Conservation (phyloP, 257 asterid species). For the Osmanthus fragrans region DNA sequence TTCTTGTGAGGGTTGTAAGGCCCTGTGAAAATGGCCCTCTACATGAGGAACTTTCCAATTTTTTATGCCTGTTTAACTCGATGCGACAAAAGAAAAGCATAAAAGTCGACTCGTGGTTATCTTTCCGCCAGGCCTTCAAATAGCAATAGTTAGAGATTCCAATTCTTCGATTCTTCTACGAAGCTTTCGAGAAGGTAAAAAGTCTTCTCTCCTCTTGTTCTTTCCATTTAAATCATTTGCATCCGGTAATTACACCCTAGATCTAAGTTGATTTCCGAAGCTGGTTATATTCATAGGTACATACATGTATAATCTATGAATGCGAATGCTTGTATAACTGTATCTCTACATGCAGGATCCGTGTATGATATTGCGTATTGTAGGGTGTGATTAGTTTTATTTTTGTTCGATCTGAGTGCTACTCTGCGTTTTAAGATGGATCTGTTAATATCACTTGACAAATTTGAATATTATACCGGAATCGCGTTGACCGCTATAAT, state of each 20-base stretch:
- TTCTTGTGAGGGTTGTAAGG: too few relatives aligned
- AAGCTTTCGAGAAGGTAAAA: constrained; percentile 2
- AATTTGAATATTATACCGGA: not conserved
- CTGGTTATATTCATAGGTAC: not conserved
- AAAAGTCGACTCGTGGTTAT: not conserved
- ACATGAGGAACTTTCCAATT: too few relatives aligned
- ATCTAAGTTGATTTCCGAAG: not conserved
- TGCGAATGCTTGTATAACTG: not conserved
- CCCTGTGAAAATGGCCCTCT: too few relatives aligned
- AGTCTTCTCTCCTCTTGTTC: not conserved
- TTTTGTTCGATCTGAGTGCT: constrained; percentile 6
- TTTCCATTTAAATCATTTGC: not conserved
- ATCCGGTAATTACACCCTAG: not conserved
- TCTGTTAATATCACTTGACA: not conserved
- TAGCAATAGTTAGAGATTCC: not conserved
- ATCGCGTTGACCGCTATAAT: not conserved
- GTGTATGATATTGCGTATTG: not conserved
- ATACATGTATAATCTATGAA: not conserved
- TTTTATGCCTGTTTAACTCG: too few relatives aligned
- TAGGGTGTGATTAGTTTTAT: not conserved
- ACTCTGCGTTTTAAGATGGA: not conserved
- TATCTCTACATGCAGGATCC: not conserved
- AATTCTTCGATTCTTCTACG: not conserved
- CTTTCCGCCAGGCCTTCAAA: not conserved
- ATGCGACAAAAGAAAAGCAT: too few relatives aligned